Conservation (phyloP, 768 basidiomycete species). For the Scleroderma bovista region DNA sequence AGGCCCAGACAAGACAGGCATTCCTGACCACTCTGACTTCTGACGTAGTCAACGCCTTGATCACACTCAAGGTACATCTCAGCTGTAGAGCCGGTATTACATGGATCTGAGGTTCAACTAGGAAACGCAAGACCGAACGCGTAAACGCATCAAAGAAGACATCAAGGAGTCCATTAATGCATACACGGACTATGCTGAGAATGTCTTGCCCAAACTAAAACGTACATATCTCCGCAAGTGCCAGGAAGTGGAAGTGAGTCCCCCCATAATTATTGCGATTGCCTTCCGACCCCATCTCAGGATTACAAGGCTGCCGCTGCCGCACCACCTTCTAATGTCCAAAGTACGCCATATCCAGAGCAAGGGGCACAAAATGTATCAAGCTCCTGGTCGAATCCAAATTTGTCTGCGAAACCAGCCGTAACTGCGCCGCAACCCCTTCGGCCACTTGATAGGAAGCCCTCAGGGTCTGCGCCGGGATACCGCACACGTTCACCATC, state of each 20-base stretch:
- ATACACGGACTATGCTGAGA: conserved; percentile 80
- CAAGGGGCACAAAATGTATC: conserved; percentile 22
- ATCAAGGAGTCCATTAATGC: conserved; percentile 70
- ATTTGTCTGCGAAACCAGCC: conserved; percentile 42
- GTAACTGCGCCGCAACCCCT: conserved; percentile 72
- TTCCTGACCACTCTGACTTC: conserved; percentile 64
- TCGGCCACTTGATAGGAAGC: conserved; percentile 67
- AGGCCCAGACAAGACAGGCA: conserved; percentile 77
- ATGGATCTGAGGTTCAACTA: conserved; percentile 22
- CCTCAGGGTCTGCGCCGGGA: conserved; percentile 51
- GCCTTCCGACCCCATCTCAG: conserved; percentile 32
- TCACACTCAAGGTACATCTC: conserved; percentile 51
- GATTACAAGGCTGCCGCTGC: conserved; percentile 56
- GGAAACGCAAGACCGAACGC: conserved; percentile 91
- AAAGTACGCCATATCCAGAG: conserved; percentile 31
- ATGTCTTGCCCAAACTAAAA: conserved; percentile 75
- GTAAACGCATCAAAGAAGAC: conserved; percentile 88
- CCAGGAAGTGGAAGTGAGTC: conserved; percentile 75
- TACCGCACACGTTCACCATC: conserved; percentile 74
- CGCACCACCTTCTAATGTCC: conserved; percentile 22
- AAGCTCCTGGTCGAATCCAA: conserved; percentile 41
- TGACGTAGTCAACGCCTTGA: conserved; percentile 71
- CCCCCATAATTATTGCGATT: not conserved
- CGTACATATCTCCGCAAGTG: conserved; percentile 78
- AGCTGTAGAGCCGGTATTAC: not conserved